Evolutionary conservation across 441 rosid species (phyloP).

Genomic region (Corymbia calophylla): DNA sequence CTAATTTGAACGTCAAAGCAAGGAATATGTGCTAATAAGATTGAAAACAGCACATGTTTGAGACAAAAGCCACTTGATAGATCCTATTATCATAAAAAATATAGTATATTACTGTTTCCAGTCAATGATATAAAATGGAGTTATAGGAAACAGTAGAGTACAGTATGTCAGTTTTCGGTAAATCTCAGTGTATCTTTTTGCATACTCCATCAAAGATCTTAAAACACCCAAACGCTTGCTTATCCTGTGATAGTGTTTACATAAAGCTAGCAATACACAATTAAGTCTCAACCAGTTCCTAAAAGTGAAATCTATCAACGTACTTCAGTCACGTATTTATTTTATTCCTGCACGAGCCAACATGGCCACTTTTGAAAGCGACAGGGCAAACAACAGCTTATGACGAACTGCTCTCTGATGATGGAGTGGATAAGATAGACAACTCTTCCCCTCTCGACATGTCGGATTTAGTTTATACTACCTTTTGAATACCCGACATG

Average conservation of each 20-base stretch:
- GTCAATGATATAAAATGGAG: background rate
- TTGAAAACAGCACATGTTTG: background rate
- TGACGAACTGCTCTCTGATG: background rate
- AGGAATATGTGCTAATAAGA: background rate
- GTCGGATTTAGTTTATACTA: background rate
- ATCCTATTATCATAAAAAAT: background rate
- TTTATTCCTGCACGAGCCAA: background rate
- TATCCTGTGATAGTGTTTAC: background rate
- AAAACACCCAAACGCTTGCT: background rate
- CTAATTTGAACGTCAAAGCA: background rate
- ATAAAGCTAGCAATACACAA: background rate
- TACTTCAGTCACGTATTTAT: conserved; percentile 23
- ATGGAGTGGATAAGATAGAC: background rate
- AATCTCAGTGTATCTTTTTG: background rate
- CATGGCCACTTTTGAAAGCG: background rate
- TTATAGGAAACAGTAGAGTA: background rate
- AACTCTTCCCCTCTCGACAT: background rate
- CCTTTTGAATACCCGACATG: background rate
- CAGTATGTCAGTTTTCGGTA: background rate
- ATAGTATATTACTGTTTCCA: background rate
- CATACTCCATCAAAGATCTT: background rate
- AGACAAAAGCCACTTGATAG: background rate
- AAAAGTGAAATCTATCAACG: conserved; percentile 1
- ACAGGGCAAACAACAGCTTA: background rate
- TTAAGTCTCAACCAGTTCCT: background rate